Evolutionary conservation across 345 rosid species (phyloP).

Genomic region (Ceriops decandra): DNA sequence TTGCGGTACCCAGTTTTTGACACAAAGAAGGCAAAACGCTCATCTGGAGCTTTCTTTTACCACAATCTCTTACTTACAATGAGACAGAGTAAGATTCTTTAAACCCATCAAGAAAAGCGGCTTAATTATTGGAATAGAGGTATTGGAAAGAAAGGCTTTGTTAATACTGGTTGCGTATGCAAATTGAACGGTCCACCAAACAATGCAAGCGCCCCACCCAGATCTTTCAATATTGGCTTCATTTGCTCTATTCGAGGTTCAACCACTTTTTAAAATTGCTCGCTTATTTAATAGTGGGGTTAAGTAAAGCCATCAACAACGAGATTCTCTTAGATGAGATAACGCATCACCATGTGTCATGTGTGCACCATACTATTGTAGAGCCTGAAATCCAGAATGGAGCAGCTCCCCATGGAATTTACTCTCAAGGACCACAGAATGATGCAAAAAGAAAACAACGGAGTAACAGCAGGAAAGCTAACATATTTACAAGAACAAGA

Average conservation of each 20-base stretch:
- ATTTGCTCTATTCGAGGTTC: constrained; percentile 7
- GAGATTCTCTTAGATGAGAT: constrained; percentile 13
- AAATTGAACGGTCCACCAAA: constrained; percentile 15
- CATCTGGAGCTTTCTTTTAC: constrained; percentile 10
- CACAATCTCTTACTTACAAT: background rate
- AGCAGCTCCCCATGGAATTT: background rate
- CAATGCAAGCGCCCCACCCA: background rate
- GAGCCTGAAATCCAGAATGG: background rate
- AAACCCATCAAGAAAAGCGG: background rate
- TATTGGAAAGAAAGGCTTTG: constrained; percentile 7
- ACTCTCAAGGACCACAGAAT: background rate
- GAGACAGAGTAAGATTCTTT: background rate
- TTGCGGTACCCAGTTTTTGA: constrained; percentile 15
- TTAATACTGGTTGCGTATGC: constrained; percentile 7
- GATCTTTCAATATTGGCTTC: constrained; percentile 13
- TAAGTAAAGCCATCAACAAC: background rate
- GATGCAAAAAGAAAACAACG: background rate
- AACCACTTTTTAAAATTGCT: constrained; percentile 3
- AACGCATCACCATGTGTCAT: constrained; percentile 27
- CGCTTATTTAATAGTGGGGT: constrained; percentile 5
- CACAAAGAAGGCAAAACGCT: constrained; percentile 15
- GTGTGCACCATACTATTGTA: constrained; percentile 7
- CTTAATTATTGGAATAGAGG: background rate
- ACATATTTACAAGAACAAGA: background rate
- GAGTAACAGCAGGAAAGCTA: constrained; percentile 3